A percentile compares a stretch with the other conserved stretches of the same genome.
Evolutionary conservation across 305 asterid species (phyloP).

Genomic region (Nicotiana rustica): DNA sequence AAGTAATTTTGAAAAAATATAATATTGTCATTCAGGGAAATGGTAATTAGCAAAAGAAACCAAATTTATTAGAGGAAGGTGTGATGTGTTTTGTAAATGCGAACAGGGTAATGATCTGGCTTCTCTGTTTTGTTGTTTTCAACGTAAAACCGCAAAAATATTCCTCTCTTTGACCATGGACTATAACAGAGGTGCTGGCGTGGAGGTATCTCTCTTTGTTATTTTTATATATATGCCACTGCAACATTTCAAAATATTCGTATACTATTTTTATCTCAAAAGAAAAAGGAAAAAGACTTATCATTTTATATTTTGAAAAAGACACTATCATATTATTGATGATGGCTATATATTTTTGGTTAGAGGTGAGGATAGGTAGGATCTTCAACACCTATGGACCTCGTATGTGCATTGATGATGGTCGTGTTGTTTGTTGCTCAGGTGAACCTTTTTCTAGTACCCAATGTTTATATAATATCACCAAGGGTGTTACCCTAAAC

Average conservation of each 20-base stretch:
- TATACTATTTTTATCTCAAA: no score
- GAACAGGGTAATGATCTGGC: no score
- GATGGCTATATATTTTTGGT: neutral
- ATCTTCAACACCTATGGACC: constrained; percentile 97
- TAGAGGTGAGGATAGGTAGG: constrained; percentile 93
- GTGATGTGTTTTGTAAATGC: no score
- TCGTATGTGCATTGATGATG: constrained; percentile 96
- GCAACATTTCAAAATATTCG: neutral
- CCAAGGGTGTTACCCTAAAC: neutral
- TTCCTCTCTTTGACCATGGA: constrained; percentile 34
- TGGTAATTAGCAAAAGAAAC: no score
- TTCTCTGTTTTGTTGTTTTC: neutral
- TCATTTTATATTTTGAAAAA: no score
- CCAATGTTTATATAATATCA: neutral
- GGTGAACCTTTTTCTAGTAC: constrained; percentile 48
- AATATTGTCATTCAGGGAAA: no score
- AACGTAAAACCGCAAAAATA: neutral
- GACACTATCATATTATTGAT: no score
- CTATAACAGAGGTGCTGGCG: constrained; percentile 65
- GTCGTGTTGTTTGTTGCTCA: constrained; percentile 99
- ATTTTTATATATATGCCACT: no score
- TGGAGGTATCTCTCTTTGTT: constrained; percentile 55
- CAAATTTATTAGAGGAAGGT: no score
- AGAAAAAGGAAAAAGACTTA: no score
- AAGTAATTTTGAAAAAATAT: no score